Evolutionary conservation across 345 rosid species (phyloP).

Genomic region (Sisymbrium irio): DNA sequence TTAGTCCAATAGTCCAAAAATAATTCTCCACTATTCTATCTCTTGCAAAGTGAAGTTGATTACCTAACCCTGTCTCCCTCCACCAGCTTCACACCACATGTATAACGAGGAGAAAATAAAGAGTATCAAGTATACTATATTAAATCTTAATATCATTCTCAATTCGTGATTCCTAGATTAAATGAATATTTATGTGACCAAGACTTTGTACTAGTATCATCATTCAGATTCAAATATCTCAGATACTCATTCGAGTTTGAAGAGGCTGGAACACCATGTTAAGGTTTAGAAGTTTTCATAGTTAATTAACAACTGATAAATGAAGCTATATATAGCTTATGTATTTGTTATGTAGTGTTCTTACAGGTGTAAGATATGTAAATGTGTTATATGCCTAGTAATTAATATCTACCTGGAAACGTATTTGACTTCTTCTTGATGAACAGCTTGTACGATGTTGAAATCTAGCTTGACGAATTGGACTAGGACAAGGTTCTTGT

Average conservation of each 20-base stretch:
- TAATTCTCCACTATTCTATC: slow-evolving; percentile 45
- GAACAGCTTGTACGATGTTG: slow-evolving; percentile 30
- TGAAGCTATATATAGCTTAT: background rate
- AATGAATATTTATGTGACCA: background rate
- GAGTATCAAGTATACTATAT: background rate
- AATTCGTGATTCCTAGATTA: background rate
- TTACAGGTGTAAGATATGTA: background rate
- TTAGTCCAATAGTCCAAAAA: slow-evolving; percentile 36
- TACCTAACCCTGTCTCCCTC: slow-evolving; percentile 30
- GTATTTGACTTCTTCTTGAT: slow-evolving; percentile 35
- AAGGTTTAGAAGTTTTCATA: background rate
- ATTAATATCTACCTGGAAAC: slow-evolving; percentile 16
- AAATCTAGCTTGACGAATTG: slow-evolving; percentile 37
- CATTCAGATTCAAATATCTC: too few species aligned
- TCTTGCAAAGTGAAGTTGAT: slow-evolving; percentile 34
- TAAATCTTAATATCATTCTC: background rate
- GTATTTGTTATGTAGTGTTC: too few species aligned
- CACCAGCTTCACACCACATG: slow-evolving; percentile 39
- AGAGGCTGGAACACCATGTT: background rate
- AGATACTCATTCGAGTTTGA: background rate
- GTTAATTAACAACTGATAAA: background rate
- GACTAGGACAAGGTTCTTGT: slow-evolving; percentile 12
- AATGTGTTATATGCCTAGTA: background rate
- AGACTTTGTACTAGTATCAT: too few species aligned
- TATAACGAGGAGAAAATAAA: background rate